Conservation (phyloP, 352 stramenopile species). For the Pythium periplocum region DNA sequence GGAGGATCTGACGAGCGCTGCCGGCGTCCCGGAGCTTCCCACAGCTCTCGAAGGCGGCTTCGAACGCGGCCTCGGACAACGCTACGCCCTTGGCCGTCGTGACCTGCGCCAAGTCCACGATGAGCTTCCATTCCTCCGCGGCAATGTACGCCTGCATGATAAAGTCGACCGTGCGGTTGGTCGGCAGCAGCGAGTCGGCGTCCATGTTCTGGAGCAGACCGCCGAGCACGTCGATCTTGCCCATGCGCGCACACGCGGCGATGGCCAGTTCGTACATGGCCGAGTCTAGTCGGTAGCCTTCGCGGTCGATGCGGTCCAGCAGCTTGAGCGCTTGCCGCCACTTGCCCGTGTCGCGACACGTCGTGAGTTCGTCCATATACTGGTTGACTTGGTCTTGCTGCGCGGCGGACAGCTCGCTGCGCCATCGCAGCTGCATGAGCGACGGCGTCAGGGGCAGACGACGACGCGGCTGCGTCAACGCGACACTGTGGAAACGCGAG, state of each 20-base stretch:
- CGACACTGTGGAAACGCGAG: no score
- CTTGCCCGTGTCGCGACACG: constrained; percentile 55
- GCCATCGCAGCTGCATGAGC: constrained; percentile 4
- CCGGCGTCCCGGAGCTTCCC: constrained; percentile 50
- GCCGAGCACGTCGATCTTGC: constrained; percentile 72
- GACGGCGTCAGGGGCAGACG: neutral
- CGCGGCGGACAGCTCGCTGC: constrained; percentile 8
- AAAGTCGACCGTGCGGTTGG: constrained; percentile 66
- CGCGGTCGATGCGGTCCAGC: constrained; percentile 61
- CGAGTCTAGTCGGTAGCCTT: constrained; percentile 43
- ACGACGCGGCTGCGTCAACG: no score
- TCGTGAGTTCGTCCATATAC: constrained; percentile 36
- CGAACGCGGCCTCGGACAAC: constrained; percentile 63
- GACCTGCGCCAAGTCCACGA: constrained; percentile 44
- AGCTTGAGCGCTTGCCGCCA: constrained; percentile 73
- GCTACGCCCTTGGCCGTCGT: constrained; percentile 37
- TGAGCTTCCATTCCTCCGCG: constrained; percentile 54
- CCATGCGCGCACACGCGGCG: constrained; percentile 69
- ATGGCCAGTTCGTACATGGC: constrained; percentile 82
- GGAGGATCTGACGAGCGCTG: constrained; percentile 43
- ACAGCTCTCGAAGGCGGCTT: constrained; percentile 69
- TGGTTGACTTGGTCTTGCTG: constrained; percentile 18
- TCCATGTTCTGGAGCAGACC: constrained; percentile 76
- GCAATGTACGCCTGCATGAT: constrained; percentile 76
- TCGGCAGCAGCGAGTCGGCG: constrained; percentile 58